Conservation (phyloP, 2,329 filamentous ascomycete genomes). For the Fonsecaea pedrosoi region DNA sequence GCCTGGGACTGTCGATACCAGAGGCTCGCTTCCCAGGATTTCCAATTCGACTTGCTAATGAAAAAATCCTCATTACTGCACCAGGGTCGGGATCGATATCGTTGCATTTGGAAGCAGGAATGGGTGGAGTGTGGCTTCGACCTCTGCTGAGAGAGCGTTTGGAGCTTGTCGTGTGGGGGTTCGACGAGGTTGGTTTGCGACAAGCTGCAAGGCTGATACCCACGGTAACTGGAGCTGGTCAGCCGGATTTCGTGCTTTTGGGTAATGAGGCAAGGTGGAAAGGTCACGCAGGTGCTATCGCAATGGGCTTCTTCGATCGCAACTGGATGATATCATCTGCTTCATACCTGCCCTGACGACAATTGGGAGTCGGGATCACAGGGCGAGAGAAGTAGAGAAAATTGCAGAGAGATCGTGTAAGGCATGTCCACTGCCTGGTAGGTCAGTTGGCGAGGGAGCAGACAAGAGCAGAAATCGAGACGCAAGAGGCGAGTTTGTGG, state of each 20-base stretch:
- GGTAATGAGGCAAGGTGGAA: constrained; percentile 56
- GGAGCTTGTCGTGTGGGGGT: constrained; percentile 64
- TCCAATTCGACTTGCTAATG: constrained; percentile 41
- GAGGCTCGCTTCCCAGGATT: constrained; percentile 35
- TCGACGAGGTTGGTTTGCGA: constrained; percentile 54
- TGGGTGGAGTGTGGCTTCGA: constrained; percentile 60
- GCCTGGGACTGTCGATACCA: constrained; percentile 39
- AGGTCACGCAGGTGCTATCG: constrained; percentile 59
- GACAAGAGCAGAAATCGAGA: background rate
- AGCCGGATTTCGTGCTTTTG: constrained; percentile 64
- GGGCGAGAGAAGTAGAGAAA: background rate
- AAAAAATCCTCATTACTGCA: constrained; percentile 23
- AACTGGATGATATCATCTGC: constrained; percentile 59
- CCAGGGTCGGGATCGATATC: constrained; percentile 39
- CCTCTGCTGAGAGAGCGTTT: constrained; percentile 57
- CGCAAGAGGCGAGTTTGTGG: background rate
- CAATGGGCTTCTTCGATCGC: constrained; percentile 63
- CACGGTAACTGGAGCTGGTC: constrained; percentile 62
- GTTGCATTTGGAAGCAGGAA: constrained; percentile 45
- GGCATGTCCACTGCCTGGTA: background rate
- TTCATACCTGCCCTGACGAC: constrained; percentile 47
- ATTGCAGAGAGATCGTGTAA: background rate
- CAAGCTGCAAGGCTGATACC: constrained; percentile 62
- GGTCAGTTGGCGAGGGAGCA: background rate
- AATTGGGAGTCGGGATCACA: background rate